phyloP scores from a whole-genome alignment of 2,329 filamentous ascomycete genomes.

The Aspergillus pseudoglaucus region DNA sequence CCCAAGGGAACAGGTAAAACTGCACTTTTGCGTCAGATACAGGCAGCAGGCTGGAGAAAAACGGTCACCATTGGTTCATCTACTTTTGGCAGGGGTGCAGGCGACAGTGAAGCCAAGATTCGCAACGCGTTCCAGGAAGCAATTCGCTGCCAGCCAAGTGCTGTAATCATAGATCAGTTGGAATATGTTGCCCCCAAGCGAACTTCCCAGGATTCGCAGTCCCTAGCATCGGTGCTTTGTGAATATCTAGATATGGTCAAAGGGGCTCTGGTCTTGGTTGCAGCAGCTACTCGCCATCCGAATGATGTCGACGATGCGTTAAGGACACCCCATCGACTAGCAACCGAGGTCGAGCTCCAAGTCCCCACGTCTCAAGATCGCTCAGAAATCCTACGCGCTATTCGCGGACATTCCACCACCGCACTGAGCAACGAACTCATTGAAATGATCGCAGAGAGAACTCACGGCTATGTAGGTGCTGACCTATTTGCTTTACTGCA shows the following conservation, averaged over 20 bases:
- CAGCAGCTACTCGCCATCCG: slow-evolving; percentile 67
- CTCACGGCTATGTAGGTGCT: slow-evolving; percentile 78
- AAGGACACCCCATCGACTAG: slow-evolving; percentile 59
- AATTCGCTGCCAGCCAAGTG: slow-evolving; percentile 61
- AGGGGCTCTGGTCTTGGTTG: slow-evolving; percentile 58
- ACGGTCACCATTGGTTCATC: slow-evolving; percentile 48
- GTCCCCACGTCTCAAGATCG: slow-evolving; percentile 67
- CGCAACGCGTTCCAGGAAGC: slow-evolving; percentile 66
- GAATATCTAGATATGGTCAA: slow-evolving; percentile 31
- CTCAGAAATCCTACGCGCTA: slow-evolving; percentile 64
- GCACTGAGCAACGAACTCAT: slow-evolving; percentile 50
- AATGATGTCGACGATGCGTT: slow-evolving; percentile 66
- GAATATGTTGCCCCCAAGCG: slow-evolving; percentile 61
- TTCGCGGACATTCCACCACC: slow-evolving; percentile 42
- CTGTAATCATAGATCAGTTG: slow-evolving; percentile 73
- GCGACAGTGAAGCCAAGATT: slow-evolving; percentile 49
- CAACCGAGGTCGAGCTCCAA: slow-evolving; percentile 63
- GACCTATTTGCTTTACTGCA: slow-evolving; percentile 65
- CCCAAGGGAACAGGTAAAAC: slow-evolving; percentile 81
- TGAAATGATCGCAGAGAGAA: slow-evolving; percentile 60
- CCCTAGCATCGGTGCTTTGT: slow-evolving; percentile 36
- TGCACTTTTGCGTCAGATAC: slow-evolving; percentile 62
- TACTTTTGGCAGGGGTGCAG: slow-evolving; percentile 27
- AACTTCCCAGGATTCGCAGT: slow-evolving; percentile 41
- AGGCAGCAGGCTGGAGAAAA: slow-evolving; percentile 62